phyloP scores from a whole-genome alignment of 2,329 filamentous ascomycete genomes.

The Alternaria sp. region DNA sequence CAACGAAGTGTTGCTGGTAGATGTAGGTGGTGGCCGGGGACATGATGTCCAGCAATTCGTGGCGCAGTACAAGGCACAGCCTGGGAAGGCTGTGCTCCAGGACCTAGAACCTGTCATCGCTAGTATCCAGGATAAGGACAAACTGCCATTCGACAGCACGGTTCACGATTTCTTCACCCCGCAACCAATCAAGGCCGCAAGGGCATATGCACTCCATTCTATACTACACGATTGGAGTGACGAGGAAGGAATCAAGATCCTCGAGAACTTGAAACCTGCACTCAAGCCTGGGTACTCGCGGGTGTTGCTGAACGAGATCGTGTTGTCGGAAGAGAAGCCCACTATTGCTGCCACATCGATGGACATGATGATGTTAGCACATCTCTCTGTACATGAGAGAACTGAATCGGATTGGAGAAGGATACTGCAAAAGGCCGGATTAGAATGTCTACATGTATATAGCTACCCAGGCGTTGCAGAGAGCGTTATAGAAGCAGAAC shows the following conservation, averaged over 20 bases:
- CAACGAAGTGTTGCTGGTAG: constrained; percentile 47
- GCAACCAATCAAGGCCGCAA: constrained; percentile 56
- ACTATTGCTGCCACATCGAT: constrained; percentile 16
- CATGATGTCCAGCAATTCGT: constrained; percentile 51
- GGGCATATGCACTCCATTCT: constrained; percentile 31
- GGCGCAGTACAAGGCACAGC: constrained; percentile 41
- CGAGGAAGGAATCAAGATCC: constrained; percentile 22
- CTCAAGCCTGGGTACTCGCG: constrained; percentile 27
- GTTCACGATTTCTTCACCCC: constrained; percentile 58
- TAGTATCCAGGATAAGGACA: constrained; percentile 28
- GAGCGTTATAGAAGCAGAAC: constrained; percentile 26
- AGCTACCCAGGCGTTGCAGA: constrained; percentile 24
- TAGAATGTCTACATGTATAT: constrained; percentile 15
- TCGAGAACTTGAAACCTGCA: constrained; percentile 22
- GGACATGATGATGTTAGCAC: constrained; percentile 30
- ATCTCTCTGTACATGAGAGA: constrained; percentile 16
- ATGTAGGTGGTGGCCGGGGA: constrained; percentile 55
- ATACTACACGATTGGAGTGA: constrained; percentile 38
- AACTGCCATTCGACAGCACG: constrained; percentile 39
- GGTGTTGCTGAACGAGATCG: constrained; percentile 26
- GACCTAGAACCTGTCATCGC: constrained; percentile 54
- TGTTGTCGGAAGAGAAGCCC: constrained; percentile 17
- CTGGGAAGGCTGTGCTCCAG: constrained; percentile 59
- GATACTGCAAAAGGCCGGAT: constrained; percentile 17
- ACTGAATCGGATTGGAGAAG: constrained; percentile 18